Base-by-base conservation (phyloP, 164 flowering plant genomes). In the Buxus sempervirens region DNA sequence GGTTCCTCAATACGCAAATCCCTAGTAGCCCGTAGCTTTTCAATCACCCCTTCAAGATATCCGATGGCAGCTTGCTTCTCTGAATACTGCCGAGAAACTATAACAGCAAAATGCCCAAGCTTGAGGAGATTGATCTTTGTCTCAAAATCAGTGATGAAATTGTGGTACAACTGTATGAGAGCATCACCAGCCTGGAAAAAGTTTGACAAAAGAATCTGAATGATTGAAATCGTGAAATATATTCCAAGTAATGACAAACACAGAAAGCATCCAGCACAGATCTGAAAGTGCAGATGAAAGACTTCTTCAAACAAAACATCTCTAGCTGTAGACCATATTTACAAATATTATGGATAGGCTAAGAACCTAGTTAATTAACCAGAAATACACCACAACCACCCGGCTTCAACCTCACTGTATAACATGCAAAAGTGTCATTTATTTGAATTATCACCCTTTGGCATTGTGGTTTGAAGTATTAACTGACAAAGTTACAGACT, bases 81-180 rank as follows among this genome's bases (percentile, higher is more conserved):
- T 18, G 93, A 51, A 84, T 89, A 90, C 74, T 86, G 93, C 32
- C 96, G 83, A 66, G 99, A 92, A 62, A 95, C 98, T 71, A 86
- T 86, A 48, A 87, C 98, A 65, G 97, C 89, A 74, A 95, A 92
- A 71, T 95, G 98, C 42, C 97, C 96, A 79, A 95, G 96, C 87
- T 95, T 95, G 69, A 95, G 91, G 69, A 88, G 99, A 75, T 95
- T 92, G 81, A 95, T 88, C 76, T 95, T 95, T 4, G 96, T 92
- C 89, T 95, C 98, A 68, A 95, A 92, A 64, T 95, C 98, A 0
- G 95, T 82, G 70, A 95, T 90, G 81, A 95, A 95, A 77, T 95
- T 89, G 62, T 92, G 86, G 77, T 95, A 95, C 13, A 95, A 67
- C 71, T 95, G 98, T 64, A 95, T 92, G 21, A 90, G 82, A 38